Evolutionary conservation across 1,139 yeast species (phyloP).

Genomic region (Spathaspora sp.): DNA sequence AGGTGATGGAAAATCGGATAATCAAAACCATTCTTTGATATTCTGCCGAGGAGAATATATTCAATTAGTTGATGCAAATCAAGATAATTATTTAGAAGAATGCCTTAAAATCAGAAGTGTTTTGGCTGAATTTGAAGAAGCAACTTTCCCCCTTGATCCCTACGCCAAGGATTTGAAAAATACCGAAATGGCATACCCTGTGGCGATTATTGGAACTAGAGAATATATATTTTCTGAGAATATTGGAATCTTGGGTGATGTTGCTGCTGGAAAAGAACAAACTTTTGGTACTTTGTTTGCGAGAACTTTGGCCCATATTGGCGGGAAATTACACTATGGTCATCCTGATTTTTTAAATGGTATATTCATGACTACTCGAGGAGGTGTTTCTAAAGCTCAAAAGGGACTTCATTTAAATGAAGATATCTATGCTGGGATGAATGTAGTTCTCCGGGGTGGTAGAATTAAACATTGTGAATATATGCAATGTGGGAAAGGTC

Average conservation of each 20-base stretch:
- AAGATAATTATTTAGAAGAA: slow-evolving; percentile 56
- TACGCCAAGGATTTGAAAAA: slow-evolving; percentile 27
- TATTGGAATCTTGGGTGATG: slow-evolving; percentile 53
- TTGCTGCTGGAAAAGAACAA: slow-evolving; percentile 60
- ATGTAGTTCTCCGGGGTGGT: slow-evolving; percentile 51
- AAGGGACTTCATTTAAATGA: slow-evolving; percentile 55
- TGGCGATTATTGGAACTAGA: slow-evolving; percentile 55
- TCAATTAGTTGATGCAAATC: slow-evolving; percentile 56
- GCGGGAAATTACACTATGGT: slow-evolving; percentile 57
- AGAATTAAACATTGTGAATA: slow-evolving; percentile 57
- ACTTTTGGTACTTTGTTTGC: slow-evolving; percentile 58
- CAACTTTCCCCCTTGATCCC: slow-evolving; percentile 30
- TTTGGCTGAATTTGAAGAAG: slow-evolving; percentile 52
- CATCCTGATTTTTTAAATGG: slow-evolving; percentile 55
- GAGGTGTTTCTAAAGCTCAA: slow-evolving; percentile 57
- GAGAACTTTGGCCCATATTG: slow-evolving; percentile 53
- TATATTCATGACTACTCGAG: slow-evolving; percentile 53
- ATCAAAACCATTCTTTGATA: slow-evolving; percentile 51
- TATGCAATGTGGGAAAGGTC: slow-evolving; percentile 58
- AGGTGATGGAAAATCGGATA: slow-evolving; percentile 60
- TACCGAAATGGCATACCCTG: slow-evolving; percentile 36
- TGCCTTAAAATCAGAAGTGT: slow-evolving; percentile 54
- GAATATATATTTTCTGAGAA: slow-evolving; percentile 57
- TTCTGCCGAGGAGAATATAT: slow-evolving; percentile 55
- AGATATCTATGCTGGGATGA: slow-evolving; percentile 59